Evolutionary conservation across 192 early-diverging fungal genomes (phyloP).

Genomic region (Gamsiella multidivaricata): DNA sequence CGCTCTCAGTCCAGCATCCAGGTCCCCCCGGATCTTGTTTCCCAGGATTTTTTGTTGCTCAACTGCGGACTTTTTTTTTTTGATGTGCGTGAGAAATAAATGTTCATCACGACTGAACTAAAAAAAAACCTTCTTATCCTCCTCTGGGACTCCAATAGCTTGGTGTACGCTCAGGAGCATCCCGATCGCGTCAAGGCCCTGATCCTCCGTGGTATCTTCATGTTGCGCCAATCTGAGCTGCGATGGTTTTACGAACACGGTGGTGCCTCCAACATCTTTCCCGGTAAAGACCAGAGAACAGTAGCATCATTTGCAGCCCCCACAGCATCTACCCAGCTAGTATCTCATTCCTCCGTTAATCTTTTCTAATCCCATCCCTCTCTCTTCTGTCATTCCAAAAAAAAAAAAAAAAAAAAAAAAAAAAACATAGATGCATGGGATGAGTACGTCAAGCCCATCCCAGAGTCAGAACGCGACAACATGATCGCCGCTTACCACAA

Average conservation of each 20-base stretch:
- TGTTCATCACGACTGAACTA: too few relatives aligned
- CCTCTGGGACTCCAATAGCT: conserved; percentile 5
- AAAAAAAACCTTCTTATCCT: neutral
- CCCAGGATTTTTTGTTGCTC: neutral
- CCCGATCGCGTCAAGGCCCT: conserved; percentile 71
- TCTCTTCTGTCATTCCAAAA: neutral
- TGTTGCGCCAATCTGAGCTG: conserved; percentile 65
- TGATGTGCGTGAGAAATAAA: too few relatives aligned
- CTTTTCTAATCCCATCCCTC: neutral
- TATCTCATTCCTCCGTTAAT: too few relatives aligned
- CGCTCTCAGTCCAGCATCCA: too few relatives aligned
- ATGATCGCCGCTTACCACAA: conserved; percentile 74
- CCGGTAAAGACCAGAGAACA: conserved; percentile 59
- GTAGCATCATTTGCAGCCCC: too few relatives aligned
- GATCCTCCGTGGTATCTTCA: conserved; percentile 76
- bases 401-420: neutral
- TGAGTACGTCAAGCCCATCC: conserved; percentile 67
- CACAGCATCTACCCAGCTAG: too few relatives aligned
- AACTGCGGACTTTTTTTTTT: too few relatives aligned
- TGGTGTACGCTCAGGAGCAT: conserved; percentile 72
- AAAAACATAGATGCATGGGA: conserved; percentile 62
- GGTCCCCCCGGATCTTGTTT: too few relatives aligned
- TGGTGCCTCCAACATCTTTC: conserved; percentile 73
- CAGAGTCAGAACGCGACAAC: conserved; percentile 69
- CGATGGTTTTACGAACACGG: conserved; percentile 76